phyloP scores from a whole-genome alignment of 164 flowering plant genomes.

The Vitis rupestris region DNA sequence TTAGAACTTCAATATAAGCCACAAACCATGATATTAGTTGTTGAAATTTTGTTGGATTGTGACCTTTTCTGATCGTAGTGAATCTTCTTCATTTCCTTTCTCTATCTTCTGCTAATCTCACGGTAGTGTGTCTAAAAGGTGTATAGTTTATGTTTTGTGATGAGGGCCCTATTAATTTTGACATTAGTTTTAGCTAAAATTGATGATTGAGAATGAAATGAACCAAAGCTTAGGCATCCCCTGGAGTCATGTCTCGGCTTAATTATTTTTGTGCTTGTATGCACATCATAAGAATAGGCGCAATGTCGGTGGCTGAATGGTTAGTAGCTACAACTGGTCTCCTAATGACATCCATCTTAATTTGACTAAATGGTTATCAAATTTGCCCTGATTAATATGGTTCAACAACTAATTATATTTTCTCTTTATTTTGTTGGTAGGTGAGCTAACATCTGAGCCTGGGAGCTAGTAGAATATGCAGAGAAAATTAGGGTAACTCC shows the following conservation, averaged over 20 bases:
- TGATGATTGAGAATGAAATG: neutral
- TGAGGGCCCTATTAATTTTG: neutral
- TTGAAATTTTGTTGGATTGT: no score
- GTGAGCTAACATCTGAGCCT: constrained; percentile 9
- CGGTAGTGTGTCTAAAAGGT: no score
- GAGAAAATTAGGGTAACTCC: neutral
- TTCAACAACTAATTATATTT: constrained; percentile 12
- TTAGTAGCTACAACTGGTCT: neutral
- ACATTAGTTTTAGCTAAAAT: neutral
- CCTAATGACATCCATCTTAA: constrained; percentile 4
- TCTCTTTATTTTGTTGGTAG: constrained; percentile 8
- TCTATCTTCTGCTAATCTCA: no score
- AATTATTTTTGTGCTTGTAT: no score
- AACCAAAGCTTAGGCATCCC: no score
- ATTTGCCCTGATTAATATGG: neutral
- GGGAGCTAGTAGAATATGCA: neutral
- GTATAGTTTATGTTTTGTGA: neutral
- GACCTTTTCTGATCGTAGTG: no score
- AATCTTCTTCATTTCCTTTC: no score
- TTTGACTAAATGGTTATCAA: constrained; percentile 2
- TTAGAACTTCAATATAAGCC: no score
- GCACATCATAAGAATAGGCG: neutral
- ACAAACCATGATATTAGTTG: no score
- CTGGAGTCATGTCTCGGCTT: no score
- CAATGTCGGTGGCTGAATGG: neutral